Evolutionary conservation across 441 rosid species (phyloP), one percentile per base, ranked within the genome.

Genomic region (Capsella rubella): DNA sequence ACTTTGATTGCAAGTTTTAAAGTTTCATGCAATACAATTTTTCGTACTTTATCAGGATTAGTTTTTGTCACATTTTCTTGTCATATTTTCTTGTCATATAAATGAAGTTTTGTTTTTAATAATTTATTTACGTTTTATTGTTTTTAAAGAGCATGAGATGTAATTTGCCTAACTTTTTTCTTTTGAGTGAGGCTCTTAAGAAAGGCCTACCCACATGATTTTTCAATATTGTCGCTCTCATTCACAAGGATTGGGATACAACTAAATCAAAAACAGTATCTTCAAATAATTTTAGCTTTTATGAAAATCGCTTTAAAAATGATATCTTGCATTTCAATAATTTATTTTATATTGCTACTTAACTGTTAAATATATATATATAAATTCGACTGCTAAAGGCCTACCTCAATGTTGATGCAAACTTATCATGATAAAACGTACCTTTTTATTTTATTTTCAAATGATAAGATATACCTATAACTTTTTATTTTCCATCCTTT

Each of bases 121-220:
- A 21, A 21, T 21, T 21, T 21, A 21, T 21, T 21, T 21, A 21
- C 25, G 25, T 21, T 21, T 21, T 21, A 21, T 21, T 21, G 25
- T 21, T 1, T 21, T 21, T 21, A 21, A 21, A 21, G 25, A 27
- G 58, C 39, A 45, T 61, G 29, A 46, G 18, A 62, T 75, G 65
- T 62, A 55, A 61, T 16, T 45, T 69, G 52, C 74, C 64, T 43
- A 68, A 61, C 70, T 42, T 42, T 42, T 61, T 75, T 21, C 25
- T 61, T 62, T 53, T 8, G 1, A 59, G 32, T 49, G 73, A 46
- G 73, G 21, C 55, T 64, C 51, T 45, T 60, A 8, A 8, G 64
- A 55, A 75, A 46, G 71, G 71, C 79, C 74, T 69, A 75, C 74
- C 65, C 75, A 76, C 75, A 76, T 76, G 79, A 47, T 57, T 55